Conservation (phyloP, 2,329 filamentous ascomycete species). For the Pseudopyricularia cyperi region DNA sequence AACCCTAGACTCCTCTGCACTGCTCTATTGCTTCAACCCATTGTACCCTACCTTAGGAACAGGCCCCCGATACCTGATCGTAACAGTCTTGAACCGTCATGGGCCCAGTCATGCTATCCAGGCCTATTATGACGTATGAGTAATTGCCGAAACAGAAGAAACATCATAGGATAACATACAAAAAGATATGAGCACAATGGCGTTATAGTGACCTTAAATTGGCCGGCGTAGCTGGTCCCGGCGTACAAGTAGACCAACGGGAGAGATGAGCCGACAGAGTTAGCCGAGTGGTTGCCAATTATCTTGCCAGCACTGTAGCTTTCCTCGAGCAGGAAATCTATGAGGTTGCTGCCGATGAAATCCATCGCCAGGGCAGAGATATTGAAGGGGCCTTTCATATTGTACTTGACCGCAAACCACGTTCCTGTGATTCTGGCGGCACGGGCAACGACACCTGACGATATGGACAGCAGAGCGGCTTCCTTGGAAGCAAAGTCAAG, state of each 20-base stretch:
- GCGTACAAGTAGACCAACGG: background rate
- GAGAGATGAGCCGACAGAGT: constrained; percentile 7
- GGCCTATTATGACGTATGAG: constrained; percentile 15
- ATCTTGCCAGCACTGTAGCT: constrained; percentile 20
- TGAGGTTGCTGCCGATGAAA: background rate
- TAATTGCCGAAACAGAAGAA: background rate
- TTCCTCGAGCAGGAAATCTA: background rate
- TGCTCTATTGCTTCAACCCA: too few species aligned
- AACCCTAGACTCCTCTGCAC: too few species aligned
- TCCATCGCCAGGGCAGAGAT: background rate
- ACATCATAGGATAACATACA: constrained; percentile 1
- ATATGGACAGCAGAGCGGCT: constrained; percentile 6
- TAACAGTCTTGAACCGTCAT: constrained; percentile 46
- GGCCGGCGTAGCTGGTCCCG: constrained; percentile 7
- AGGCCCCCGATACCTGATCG: too few species aligned
- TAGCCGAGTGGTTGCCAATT: constrained; percentile 20
- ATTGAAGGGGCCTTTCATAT: background rate
- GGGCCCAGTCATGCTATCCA: constrained; percentile 43
- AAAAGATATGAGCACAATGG: constrained; percentile 2
- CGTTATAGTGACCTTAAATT: constrained; percentile 5
- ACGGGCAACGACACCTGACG: constrained; percentile 5
- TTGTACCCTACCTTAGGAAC: too few species aligned
- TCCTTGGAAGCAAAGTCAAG: constrained; percentile 6
- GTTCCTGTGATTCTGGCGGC: background rate
- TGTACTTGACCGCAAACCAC: background rate